Evolutionary conservation across 1,284 basidiomycete genomes (phyloP).

Genomic region (Melampsora americana): DNA sequence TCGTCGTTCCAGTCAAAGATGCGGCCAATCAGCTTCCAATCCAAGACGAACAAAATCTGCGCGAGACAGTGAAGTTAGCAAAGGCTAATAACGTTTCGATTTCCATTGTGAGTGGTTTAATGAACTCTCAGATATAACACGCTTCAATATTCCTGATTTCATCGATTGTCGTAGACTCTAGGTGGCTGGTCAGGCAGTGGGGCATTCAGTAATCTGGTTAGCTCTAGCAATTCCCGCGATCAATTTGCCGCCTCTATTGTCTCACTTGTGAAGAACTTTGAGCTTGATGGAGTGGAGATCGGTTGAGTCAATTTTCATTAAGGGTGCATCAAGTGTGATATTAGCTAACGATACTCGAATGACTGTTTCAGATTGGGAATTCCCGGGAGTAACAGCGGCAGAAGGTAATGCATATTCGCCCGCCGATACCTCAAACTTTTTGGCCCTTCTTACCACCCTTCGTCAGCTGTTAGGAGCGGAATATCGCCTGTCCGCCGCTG

Average conservation of each 20-base stretch:
- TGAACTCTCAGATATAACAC: not conserved
- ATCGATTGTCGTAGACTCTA: conserved; percentile 21
- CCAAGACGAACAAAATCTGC: conserved; percentile 25
- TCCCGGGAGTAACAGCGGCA: conserved; percentile 17
- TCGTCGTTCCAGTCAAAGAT: conserved; percentile 23
- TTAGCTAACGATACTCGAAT: not conserved
- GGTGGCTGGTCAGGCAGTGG: conserved; percentile 43
- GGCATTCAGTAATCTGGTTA: conserved; percentile 27
- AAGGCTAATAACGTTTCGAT: conserved; percentile 40
- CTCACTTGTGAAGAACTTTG: conserved; percentile 19
- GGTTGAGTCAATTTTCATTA: conserved; percentile 9
- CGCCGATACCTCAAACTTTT: conserved; percentile 19
- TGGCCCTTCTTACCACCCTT: conserved; percentile 26
- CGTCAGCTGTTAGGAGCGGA: conserved; percentile 16
- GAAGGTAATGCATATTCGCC: conserved; percentile 25
- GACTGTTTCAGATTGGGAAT: conserved; percentile 38
- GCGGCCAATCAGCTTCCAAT: conserved; percentile 17
- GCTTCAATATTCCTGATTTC: not conserved
- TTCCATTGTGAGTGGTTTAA: conserved; percentile 25
- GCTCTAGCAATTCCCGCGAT: conserved; percentile 8
- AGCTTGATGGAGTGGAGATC: conserved; percentile 36
- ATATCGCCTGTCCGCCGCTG: conserved; percentile 31
- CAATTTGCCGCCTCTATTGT: conserved; percentile 23
- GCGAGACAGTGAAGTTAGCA: conserved; percentile 29
- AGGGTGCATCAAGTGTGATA: not conserved